These are phyloP conservation scores for Goffeauzyma gilvescens DNA, from an alignment of 768 basidiomycete genomes.

Conservation along the genomic window DNA sequence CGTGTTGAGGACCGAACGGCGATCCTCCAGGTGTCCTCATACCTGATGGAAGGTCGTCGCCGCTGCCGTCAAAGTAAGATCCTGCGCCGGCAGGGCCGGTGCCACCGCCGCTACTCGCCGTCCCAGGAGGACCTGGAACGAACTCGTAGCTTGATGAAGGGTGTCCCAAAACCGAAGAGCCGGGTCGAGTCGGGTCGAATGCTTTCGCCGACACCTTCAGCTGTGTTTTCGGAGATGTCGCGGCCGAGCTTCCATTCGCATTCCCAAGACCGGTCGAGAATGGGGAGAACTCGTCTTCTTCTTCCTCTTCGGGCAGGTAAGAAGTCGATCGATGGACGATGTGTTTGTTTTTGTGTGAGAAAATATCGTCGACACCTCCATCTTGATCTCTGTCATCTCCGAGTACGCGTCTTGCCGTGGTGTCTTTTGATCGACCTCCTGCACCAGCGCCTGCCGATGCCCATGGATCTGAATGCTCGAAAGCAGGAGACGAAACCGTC, in stretches of 20 bases:
- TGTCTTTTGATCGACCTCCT: too few relatives aligned
- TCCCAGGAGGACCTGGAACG: conserved; percentile 8
- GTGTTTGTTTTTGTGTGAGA: conserved; percentile 35
- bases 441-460: too few relatives aligned
- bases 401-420: too few relatives aligned
- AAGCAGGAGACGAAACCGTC: too few relatives aligned
- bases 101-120: conserved; percentile 19
- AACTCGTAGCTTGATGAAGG: conserved; percentile 1
- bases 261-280: conserved; percentile 36
- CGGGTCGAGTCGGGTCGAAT: conserved; percentile 36
- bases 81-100: conserved; percentile 14
- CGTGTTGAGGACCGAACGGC: conserved; percentile 6
- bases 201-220: conserved; percentile 39
- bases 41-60: conserved; percentile 10
- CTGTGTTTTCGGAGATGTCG: conserved; percentile 40
- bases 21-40: conserved; percentile 6
- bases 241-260: conserved; percentile 42
- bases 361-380: conserved; percentile 45
- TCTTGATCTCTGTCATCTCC: too few relatives aligned
- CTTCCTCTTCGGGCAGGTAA: conserved; percentile 36
- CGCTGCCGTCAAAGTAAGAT: conserved; percentile 5
- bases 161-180: neutral
- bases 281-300: conserved; percentile 34
- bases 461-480: too few relatives aligned
- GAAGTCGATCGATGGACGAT: conserved; percentile 39